Base-by-base conservation (phyloP, 495 filamentous ascomycete genomes). In the Lepraria neglecta region DNA sequence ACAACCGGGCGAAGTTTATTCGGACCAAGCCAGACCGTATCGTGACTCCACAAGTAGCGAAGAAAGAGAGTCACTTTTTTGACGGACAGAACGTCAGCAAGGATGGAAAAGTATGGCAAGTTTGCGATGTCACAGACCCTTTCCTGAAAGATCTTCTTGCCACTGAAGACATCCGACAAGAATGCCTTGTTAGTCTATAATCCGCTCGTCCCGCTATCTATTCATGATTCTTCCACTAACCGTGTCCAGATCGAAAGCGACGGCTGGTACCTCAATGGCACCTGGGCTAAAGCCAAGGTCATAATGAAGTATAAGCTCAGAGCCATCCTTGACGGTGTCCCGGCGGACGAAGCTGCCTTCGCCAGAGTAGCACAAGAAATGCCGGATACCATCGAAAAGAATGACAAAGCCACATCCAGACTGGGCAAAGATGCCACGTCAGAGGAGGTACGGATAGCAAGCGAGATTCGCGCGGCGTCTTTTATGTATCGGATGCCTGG, bases 101-200 rank as follows among this genome's bases (percentile, higher is more conserved):
- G 6, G 90, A 94, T 68, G 91, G 91, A 2, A 88, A 91, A 51
- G 84, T 91, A 60, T 98, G 90, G 87, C 94, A 97, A 77, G 79
- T 92, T 35, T 95, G 92, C 74, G 94, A 98, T 71, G 87, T 98
- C 60, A 84, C 82, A 0, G 92, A 97, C 67, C 88, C 91, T 0
- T 67, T 92, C 10, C 70, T 92, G 21, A 71, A 73, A 1, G 50
- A 69, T 0, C 68, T 92, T 4, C 75, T 88, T 12, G 69, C 77
- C 5, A 75, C 74, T 1, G 71, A 77, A 5, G 70, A 77, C 19
- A 61, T 80, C 7, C 69, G 78, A 24, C 60, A 57, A 28, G 68
- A 69, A n/a, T 84, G 78, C 64, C 74, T 80, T 65, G 61, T 69
- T 64, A 61, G 64, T 73, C 3, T 24, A 28, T 33, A 19, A 11